These are phyloP conservation scores for Hericium alpestre DNA, from an alignment of 768 basidiomycete species.

Conservation along the genomic window DNA sequence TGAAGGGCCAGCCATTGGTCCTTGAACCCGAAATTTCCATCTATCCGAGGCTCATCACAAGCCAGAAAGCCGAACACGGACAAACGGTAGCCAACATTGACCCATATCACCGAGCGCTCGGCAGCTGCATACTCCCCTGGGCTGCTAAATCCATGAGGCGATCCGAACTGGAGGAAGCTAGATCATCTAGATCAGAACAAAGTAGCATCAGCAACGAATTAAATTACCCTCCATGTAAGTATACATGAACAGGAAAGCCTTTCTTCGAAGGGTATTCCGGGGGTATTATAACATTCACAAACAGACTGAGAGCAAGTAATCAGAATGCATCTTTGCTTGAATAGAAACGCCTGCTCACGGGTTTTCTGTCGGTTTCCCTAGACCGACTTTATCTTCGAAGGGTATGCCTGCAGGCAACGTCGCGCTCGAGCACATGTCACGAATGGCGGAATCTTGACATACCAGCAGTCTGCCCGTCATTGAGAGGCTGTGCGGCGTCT, in stretches of 20 bases:
- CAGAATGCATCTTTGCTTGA: not conserved
- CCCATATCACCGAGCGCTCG: conserved; percentile 58
- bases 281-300: conserved; percentile 55
- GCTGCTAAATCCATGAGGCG: conserved; percentile 47
- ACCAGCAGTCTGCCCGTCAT: conserved; percentile 56
- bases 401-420: conserved; percentile 26
- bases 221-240: conserved; percentile 65
- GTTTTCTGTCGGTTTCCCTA: conserved; percentile 60
- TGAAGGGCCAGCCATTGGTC: conserved; percentile 72
- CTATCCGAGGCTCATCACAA: conserved; percentile 45
- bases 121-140: conserved; percentile 63
- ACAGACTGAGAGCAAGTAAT: conserved; percentile 31
- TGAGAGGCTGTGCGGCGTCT: conserved; percentile 55
- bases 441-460: not conserved
- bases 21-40: conserved; percentile 77
- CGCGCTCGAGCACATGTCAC: not conserved
- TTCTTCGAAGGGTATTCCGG: conserved; percentile 35
- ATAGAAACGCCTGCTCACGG: conserved; percentile 31
- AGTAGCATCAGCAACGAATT: not conserved
- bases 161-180: conserved; percentile 73
- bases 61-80: conserved; percentile 73
- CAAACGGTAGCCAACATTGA: conserved; percentile 69
- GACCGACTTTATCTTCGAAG: conserved; percentile 51
- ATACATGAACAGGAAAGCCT: conserved; percentile 56
- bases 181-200: not conserved